phyloP scores from a whole-genome alignment of 1,284 basidiomycete genomes.

The Violaceomyces palustris region DNA sequence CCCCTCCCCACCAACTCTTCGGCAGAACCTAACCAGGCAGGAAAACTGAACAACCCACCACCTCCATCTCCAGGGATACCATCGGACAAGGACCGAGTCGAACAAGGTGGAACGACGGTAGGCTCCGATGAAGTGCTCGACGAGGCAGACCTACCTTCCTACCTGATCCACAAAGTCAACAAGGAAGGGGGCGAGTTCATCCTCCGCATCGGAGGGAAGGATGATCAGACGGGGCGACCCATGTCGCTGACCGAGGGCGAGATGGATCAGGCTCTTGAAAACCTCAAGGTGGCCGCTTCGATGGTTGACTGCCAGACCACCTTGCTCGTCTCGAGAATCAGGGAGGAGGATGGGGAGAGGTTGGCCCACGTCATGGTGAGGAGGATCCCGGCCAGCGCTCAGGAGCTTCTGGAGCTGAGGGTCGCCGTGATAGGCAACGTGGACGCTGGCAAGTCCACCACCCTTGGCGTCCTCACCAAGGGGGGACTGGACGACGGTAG shows the following conservation, averaged over 20 bases:
- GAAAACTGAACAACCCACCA: constrained; percentile 2
- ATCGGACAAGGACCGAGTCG: not conserved
- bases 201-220: constrained; percentile 16
- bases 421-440: constrained; percentile 91
- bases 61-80: not conserved
- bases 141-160: constrained; percentile 5
- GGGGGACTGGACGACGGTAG: constrained; percentile 90
- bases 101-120: not conserved
- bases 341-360: constrained; percentile 13
- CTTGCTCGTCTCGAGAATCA: constrained; percentile 7
- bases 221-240: constrained; percentile 1
- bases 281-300: constrained; percentile 21
- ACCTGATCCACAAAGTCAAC: constrained; percentile 22
- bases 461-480: constrained; percentile 69
- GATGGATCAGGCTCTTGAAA: constrained; percentile 20
- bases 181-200: constrained; percentile 34
- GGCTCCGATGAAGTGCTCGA: not conserved
- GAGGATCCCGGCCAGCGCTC: constrained; percentile 39
- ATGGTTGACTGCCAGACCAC: constrained; percentile 27
- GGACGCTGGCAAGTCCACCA: constrained; percentile 83
- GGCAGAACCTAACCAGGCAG: constrained; percentile 2
- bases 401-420: constrained; percentile 67
- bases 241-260: constrained; percentile 19
- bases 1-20: no score
- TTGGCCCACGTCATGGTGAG: constrained; percentile 30